Evolutionary conservation across 805 yeast species (phyloP).

Genomic region (Candida ovalis): DNA sequence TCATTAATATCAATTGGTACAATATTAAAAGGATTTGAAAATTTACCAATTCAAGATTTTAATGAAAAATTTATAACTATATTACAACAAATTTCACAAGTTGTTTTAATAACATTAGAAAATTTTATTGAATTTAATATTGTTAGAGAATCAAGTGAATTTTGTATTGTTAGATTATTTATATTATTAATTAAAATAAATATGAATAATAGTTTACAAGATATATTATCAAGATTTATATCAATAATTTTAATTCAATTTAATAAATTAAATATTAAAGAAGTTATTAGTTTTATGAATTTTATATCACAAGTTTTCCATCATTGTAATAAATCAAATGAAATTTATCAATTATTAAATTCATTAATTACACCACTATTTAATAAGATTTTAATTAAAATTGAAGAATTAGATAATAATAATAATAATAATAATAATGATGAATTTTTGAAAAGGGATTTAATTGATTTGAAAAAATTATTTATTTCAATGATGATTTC

Average conservation of each 20-base stretch:
- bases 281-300: slow-evolving; percentile 75
- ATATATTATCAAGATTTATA: slow-evolving; percentile 64
- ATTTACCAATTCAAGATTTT: slow-evolving; percentile 25
- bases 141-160: slow-evolving; percentile 82
- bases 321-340: slow-evolving; percentile 60
- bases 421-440: slow-evolving; percentile 24
- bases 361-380: slow-evolving; percentile 73
- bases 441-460: slow-evolving; percentile 47
- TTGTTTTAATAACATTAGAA: slow-evolving; percentile 78
- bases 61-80: slow-evolving; percentile 30
- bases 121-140: slow-evolving; percentile 60
- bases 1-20: slow-evolving; percentile 86
- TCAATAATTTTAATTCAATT: slow-evolving; percentile 57
- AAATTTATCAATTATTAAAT: slow-evolving; percentile 69
- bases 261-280: slow-evolving; percentile 55
- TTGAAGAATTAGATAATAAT: slow-evolving; percentile 21
- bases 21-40: slow-evolving; percentile 77
- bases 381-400: slow-evolving; percentile 49
- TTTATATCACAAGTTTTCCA: slow-evolving; percentile 89
- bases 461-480: slow-evolving; percentile 61
- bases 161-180: slow-evolving; percentile 81
- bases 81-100: slow-evolving; percentile 54
- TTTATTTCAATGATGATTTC: slow-evolving; percentile 67
- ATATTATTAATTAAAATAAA: slow-evolving; percentile 56
- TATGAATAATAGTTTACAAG: slow-evolving; percentile 36